Conservation (phyloP, 208 protist genomes). For the Acanthamoeba rhysodes region DNA sequence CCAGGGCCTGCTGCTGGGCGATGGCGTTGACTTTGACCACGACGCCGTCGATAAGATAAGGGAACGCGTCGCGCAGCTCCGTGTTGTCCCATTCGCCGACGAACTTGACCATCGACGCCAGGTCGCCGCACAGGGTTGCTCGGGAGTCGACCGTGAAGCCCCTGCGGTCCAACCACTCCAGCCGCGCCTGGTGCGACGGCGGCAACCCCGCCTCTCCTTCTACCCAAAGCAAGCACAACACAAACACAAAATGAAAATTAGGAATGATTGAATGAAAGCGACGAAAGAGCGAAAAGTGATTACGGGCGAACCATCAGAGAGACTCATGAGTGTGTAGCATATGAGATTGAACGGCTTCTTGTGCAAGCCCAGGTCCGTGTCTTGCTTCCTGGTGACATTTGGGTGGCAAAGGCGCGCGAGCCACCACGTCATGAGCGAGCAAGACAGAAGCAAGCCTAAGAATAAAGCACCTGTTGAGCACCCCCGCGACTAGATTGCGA, state of each 20-base stretch:
- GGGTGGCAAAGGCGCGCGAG: neutral
- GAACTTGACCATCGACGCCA: neutral
- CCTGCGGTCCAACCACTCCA: neutral
- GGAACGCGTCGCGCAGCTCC: neutral
- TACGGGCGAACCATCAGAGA: neutral
- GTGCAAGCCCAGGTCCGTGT: neutral
- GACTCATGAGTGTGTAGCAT: slow-evolving; percentile 12
- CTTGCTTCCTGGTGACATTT: slow-evolving; percentile 13
- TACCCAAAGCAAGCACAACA: too few species aligned
- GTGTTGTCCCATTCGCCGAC: slow-evolving; percentile 64
- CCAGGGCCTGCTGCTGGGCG: slow-evolving; percentile 43
- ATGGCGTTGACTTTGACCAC: slow-evolving; percentile 84
- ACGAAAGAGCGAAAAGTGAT: too few species aligned
- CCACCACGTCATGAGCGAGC: too few species aligned
- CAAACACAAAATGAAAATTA: neutral
- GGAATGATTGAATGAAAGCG: neutral
- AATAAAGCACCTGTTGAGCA: slow-evolving; percentile 68
- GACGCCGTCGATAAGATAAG: slow-evolving; percentile 82
- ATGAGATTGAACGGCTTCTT: slow-evolving; percentile 11
- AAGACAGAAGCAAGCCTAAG: neutral
- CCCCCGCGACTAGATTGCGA: slow-evolving; percentile 82
- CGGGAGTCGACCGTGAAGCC: slow-evolving; percentile 42
- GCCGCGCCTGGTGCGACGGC: neutral
- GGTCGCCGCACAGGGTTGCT: slow-evolving; percentile 12
- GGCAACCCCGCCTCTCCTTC: neutral